Evolutionary conservation across 768 basidiomycete genomes (phyloP), one percentile per base, ranked within the genome.

Genomic region (Saitozyma podzolica): DNA sequence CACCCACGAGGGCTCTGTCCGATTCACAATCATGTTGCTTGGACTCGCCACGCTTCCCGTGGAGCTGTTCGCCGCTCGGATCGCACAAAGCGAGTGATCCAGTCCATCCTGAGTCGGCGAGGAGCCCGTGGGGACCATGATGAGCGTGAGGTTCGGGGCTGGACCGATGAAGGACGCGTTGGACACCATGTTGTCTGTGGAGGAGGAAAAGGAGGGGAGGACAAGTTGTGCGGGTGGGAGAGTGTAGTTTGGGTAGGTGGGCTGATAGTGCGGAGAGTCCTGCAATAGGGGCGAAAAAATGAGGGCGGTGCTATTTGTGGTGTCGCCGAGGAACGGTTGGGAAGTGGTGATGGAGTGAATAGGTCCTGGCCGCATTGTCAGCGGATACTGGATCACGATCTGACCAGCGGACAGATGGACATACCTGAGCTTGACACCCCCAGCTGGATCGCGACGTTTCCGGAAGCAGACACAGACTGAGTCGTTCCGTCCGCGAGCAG

Each of bases 161-260:
- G 50, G 57, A 7, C 65, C 48, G 41, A 64, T 64, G 45, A 29
- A 20, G 3, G 50, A 43, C 17, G 49, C 20, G 16, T 41, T 6
- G 5, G 29, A 16, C n/a, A 61, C 14, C 8, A 14, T 9, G 60
- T 57, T 19, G 61, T 19, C 16, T 11, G 45, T n/a, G 50, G 45
- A 0, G 47, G 16, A 3, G 60, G 13, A 48, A 51, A 50, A 3
- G 58, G 45, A 13, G 57, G 57, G 40, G 65, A 47, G 45, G 17
- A 40, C 50, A 10, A 76, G 54, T 60, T 69, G 61, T 9, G 73
- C 49, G 2, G 67, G 58, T 9, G 77, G 75, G 9, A 80, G 70
- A 14, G 75, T 78, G 66, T 80, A 80, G 57, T 78, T 77, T 10
- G 80, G 80, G 53, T 80, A 80, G 1, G 78, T 54, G 0, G 77